phyloP scores from a whole-genome alignment of 805 yeast genomes.

The Brettanomyces sp. region DNA sequence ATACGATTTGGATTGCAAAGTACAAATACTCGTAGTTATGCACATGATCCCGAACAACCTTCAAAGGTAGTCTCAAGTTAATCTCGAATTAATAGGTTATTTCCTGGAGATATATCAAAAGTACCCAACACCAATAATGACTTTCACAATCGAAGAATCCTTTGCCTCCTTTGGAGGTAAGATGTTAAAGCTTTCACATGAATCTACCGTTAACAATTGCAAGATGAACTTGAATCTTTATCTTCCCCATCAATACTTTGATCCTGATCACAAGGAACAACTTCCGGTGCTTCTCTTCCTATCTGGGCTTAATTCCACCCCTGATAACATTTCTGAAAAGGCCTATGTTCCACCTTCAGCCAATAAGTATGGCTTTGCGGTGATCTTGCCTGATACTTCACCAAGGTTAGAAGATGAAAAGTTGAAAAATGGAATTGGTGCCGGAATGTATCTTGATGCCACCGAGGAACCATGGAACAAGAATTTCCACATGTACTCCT shows the following conservation, averaged over 20 bases:
- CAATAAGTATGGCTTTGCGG: constrained; percentile 70
- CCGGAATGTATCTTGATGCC: constrained; percentile 90
- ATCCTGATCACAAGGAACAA: constrained; percentile 17
- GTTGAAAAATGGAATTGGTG: constrained; percentile 91
- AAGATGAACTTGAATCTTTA: constrained; percentile 79
- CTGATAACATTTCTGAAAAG: constrained; percentile 88
- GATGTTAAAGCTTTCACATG: constrained; percentile 66
- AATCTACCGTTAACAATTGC: constrained; percentile 54
- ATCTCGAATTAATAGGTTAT: no score
- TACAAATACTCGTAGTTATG: no score
- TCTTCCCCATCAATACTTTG: constrained; percentile 50
- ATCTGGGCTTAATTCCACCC: constrained; percentile 89
- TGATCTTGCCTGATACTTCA: constrained; percentile 94
- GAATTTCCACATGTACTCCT: constrained; percentile 81
- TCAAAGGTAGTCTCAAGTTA: no score
- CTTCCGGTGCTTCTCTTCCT: constrained; percentile 73
- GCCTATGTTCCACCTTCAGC: constrained; percentile 81
- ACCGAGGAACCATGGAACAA: constrained; percentile 58
- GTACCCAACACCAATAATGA: background rate
- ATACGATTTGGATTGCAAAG: no score
- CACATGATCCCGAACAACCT: no score
- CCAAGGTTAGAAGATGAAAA: constrained; percentile 71
- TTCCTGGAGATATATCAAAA: no score
- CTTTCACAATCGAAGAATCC: background rate
- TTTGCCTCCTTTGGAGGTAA: constrained; percentile 59